Base-by-base conservation (phyloP, 169 alveolate genomes). In the Toxoplasma gondii region DNA sequence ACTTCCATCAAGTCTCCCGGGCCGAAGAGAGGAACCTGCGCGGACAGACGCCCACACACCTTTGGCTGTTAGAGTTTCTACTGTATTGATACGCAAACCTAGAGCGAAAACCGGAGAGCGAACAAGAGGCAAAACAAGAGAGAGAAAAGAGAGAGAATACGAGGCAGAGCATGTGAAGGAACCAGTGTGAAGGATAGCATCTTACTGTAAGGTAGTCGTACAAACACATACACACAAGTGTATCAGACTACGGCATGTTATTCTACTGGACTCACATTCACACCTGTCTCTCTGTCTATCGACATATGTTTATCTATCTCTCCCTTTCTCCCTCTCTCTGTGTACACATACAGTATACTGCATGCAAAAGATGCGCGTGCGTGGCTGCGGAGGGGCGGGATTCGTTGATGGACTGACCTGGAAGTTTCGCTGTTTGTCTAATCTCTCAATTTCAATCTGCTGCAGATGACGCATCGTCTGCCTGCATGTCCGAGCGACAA, bases 1-100 rank as follows among this genome's bases (percentile, higher is more conserved):
- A 94, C 96, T 41, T 94, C 96, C 64, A 94, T 80, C 38, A 94
- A 41, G 38, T 94, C 96, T 29, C 96, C 96, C 34, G 88, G 94
- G 29, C 83, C 91, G 17, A 94, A 69, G 29, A 69, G 67, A 0
- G 96, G 96, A 93, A 94, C 64, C 96, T 94, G 96, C 74, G 54
- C 38, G 16, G 49, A 69, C 70, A 53, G 83, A 38, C 17, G 12
- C 34, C 16, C 86, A 17, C 12, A 34, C 86, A 27, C n/a, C 27
- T 17, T 22, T 16, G 22, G 87, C 24, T 22, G 87, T n/a, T n/a
- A n/a, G n/a, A n/a, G n/a, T n/a, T n/a, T n/a, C n/a, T n/a, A n/a
- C n/a, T n/a, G n/a, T n/a, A n/a, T n/a, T n/a, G n/a, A n/a, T n/a
- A n/a, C n/a, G n/a, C n/a, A n/a, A n/a, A n/a, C n/a, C n/a, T n/a